These are phyloP conservation scores for Vitis rupestris DNA, from an alignment of 164 flowering plant genomes.

Conservation along the genomic window DNA sequence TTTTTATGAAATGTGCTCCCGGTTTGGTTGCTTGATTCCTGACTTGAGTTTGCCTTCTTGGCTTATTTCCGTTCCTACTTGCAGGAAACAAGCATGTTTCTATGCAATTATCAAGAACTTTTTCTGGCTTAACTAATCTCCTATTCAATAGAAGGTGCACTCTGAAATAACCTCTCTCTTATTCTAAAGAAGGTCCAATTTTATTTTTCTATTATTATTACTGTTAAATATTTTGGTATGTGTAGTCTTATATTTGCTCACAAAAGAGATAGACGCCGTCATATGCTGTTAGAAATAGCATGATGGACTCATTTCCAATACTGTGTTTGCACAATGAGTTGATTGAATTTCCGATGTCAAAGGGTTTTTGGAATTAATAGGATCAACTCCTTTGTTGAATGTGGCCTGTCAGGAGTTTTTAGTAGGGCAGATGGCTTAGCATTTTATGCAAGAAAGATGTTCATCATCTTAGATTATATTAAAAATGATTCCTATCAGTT, in stretches of 20 bases:
- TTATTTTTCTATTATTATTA: background rate
- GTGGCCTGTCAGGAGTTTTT: background rate
- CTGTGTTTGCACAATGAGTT: background rate
- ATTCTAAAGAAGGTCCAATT: background rate
- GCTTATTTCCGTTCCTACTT: slow-evolving; percentile 1
- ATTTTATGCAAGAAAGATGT: too few relatives aligned
- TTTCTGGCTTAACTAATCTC: slow-evolving; percentile 58
- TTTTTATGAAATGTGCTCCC: background rate
- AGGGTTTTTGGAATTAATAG: background rate
- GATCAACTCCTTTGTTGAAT: background rate
- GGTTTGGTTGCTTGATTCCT: background rate
- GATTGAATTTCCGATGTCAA: background rate
- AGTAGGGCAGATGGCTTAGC: too few relatives aligned
- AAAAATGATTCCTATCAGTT: too few relatives aligned
- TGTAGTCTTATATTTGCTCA: background rate
- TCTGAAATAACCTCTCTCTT: background rate
- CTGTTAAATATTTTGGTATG: too few relatives aligned
- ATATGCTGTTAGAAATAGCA: too few relatives aligned
- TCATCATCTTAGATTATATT: too few relatives aligned
- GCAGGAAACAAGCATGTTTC: slow-evolving; percentile 51
- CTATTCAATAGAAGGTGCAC: slow-evolving; percentile 69
- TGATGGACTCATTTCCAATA: too few relatives aligned
- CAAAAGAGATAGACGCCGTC: background rate
- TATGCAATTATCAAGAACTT: slow-evolving; percentile 51
- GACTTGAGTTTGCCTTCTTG: background rate